Evolutionary conservation across 2,329 filamentous ascomycete species (phyloP).

Genomic region (Curvularia lunata): DNA sequence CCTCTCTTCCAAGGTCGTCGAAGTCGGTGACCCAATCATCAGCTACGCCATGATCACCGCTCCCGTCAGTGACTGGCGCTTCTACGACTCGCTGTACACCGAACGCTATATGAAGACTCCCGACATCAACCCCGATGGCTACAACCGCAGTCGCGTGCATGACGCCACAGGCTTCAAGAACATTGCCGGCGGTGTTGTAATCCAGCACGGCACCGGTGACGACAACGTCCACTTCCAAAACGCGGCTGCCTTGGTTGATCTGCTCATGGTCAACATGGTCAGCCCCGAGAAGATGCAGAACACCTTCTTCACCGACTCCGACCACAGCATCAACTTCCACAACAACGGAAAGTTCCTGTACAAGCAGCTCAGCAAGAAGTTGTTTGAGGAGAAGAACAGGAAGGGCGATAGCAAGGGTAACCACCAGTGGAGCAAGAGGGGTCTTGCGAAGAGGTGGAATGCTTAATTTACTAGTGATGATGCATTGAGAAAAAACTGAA

Average conservation of each 20-base stretch:
- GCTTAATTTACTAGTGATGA: not conserved
- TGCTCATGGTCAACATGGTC: conserved; percentile 65
- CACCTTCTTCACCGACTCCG: conserved; percentile 69
- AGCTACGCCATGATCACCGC: conserved; percentile 68
- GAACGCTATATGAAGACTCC: conserved; percentile 75
- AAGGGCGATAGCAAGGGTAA: conserved; percentile 42
- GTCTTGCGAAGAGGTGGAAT: conserved; percentile 23
- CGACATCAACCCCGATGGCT: conserved; percentile 63
- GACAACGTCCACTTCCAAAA: conserved; percentile 78
- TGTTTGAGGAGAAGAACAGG: conserved; percentile 68
- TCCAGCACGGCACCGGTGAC: conserved; percentile 71
- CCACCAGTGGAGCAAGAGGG: conserved; percentile 58
- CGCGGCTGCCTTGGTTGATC: conserved; percentile 65
- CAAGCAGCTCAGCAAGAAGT: conserved; percentile 65
- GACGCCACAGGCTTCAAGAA: conserved; percentile 67
- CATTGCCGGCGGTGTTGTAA: conserved; percentile 64
- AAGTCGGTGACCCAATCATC: conserved; percentile 66
- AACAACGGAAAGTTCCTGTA: conserved; percentile 64
- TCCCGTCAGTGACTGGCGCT: conserved; percentile 71
- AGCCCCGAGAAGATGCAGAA: conserved; percentile 67
- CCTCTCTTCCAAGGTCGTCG: conserved; percentile 69
- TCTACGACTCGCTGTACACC: conserved; percentile 75
- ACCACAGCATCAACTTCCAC: conserved; percentile 67
- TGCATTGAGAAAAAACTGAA: not conserved
- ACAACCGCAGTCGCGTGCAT: conserved; percentile 66